Conservation (phyloP, 2,329 filamentous ascomycete species). For the Cercospora sesami region DNA sequence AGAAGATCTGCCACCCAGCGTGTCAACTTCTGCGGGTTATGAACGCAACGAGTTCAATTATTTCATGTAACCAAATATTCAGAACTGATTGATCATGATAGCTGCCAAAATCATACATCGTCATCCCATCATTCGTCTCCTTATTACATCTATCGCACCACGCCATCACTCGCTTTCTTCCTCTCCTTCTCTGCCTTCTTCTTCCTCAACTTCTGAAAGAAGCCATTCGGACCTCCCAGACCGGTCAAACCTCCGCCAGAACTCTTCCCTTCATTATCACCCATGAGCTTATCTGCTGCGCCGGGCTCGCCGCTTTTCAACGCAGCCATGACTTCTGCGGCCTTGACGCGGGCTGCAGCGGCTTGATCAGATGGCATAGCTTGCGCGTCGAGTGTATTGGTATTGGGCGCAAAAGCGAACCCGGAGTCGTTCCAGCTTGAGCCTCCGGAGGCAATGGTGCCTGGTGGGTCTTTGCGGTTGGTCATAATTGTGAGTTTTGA, state of each 20-base stretch:
- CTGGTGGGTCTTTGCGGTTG: conserved; percentile 4
- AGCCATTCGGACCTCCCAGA: conserved; percentile 14
- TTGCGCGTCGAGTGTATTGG: conserved; percentile 27
- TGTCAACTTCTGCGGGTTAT: conserved; percentile 27
- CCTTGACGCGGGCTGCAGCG: conserved; percentile 26
- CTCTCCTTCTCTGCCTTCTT: conserved; percentile 9
- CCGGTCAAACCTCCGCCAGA: conserved; percentile 13
- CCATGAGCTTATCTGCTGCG: conserved; percentile 32
- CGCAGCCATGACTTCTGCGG: conserved; percentile 32
- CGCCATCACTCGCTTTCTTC: neutral
- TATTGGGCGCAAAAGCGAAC: conserved; percentile 27
- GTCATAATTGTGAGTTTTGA: neutral
- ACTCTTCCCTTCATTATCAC: conserved; percentile 19
- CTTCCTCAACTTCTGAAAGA: conserved; percentile 15
- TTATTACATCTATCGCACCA: neutral
- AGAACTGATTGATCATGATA: neutral
- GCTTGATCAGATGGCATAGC: conserved; percentile 32
- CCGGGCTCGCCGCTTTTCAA: conserved; percentile 31
- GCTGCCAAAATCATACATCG: neutral
- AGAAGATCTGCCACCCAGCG: conserved; percentile 47
- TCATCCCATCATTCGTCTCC: neutral
- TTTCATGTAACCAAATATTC: neutral
- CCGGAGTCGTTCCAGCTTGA: conserved; percentile 26
- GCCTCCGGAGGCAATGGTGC: conserved; percentile 14
- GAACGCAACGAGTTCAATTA: neutral